Base-by-base conservation (phyloP, 2,329 filamentous ascomycete species). In the Colletotrichum sojae region DNA sequence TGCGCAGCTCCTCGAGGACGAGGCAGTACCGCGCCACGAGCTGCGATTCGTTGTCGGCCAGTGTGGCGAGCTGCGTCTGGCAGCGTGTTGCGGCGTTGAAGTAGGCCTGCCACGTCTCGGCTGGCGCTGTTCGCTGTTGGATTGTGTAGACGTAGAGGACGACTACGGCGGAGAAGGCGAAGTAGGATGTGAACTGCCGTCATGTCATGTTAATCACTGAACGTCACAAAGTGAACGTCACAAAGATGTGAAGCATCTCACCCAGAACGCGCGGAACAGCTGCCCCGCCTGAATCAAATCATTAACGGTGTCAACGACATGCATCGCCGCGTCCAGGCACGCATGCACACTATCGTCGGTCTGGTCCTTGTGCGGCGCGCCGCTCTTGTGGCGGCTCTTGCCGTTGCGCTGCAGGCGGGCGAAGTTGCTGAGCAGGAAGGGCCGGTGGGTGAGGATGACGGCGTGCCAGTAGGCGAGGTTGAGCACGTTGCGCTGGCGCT, bases 71-170 rank as follows among this genome's bases (percentile, higher is more conserved):
- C 54, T 83, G 80, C 0, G 71, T 63, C 56, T 84, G 83, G 49
- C 82, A 84, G 46, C 76, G 77, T 1, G 75, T 76, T 0, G 82
- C 83, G 1, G 78, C 79, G 15, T 76, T 69, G 18, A 84, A 79
- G 31, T 80, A 78, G 0, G 64, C 61, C 4, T 74, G 67, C 64
- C 78, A 79, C 2, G 71, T 73, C 27, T 76, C 74, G 40, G 74
- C 70, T 3, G 75, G 71, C 4, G 73, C 68, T 4, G 74, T 70
- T 1, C 77, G 70, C 39, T 80, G 74, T 49, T 83, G 83, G 10
- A 85, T 84, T 5, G 79, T 78, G 49, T 81, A 82, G 4, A 85
- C 79, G 63, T 85, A 85, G 2, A 85, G 73, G 1, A 84, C 77
- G 1, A 83, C 81, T 3, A 83, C 79, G 0, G 83, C 83, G 13